Percentiles rank a stretch among this genome's conserved stretches.
These are phyloP conservation scores for Aspergillus alliaceus DNA, from an alignment of 2,329 filamentous ascomycete genomes.

Conservation along the genomic window DNA sequence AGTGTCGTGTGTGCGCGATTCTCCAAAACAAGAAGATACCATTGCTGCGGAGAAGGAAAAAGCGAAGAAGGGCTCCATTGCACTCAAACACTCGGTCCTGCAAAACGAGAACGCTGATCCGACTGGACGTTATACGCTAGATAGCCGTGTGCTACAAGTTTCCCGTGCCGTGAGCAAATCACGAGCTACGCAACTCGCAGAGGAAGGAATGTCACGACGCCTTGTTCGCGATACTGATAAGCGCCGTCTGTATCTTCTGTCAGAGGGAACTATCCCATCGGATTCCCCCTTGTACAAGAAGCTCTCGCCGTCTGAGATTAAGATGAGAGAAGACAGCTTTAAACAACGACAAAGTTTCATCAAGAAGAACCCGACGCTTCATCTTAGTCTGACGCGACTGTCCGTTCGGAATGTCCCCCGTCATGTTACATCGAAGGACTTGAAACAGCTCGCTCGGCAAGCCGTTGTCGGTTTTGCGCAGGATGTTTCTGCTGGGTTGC, in stretches of 20 bases:
- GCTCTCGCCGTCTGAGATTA: slow-evolving; percentile 75
- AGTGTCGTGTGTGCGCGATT: slow-evolving; percentile 70
- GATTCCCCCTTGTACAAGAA: slow-evolving; percentile 75
- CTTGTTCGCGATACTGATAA: slow-evolving; percentile 80
- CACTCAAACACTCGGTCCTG: slow-evolving; percentile 75
- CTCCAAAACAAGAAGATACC: slow-evolving; percentile 58
- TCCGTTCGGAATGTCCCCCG: slow-evolving; percentile 89
- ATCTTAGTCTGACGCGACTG: slow-evolving; percentile 84
- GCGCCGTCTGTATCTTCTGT: slow-evolving; percentile 81
- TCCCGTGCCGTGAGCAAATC: slow-evolving; percentile 80
- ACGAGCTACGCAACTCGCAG: slow-evolving; percentile 73
- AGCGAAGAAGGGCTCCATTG: slow-evolving; percentile 41
- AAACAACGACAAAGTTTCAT: slow-evolving; percentile 88
- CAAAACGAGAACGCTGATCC: slow-evolving; percentile 82
- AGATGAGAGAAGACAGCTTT: slow-evolving; percentile 82
- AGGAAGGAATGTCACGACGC: slow-evolving; percentile 62
- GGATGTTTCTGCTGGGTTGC: slow-evolving; percentile 77
- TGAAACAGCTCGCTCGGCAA: slow-evolving; percentile 87
- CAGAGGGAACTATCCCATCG: slow-evolving; percentile 79
- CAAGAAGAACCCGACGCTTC: slow-evolving; percentile 83
- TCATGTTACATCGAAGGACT: slow-evolving; percentile 76
- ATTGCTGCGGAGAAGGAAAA: slow-evolving; percentile 44
- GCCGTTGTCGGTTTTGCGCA: slow-evolving; percentile 93
- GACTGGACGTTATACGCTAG: slow-evolving; percentile 82
- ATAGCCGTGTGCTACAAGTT: slow-evolving; percentile 82